A percentile compares a stretch with the other conserved stretches of the same genome.
phyloP scores from a whole-genome alignment of 2,329 filamentous ascomycete genomes.

The Pseudogymnoascus sp. region DNA sequence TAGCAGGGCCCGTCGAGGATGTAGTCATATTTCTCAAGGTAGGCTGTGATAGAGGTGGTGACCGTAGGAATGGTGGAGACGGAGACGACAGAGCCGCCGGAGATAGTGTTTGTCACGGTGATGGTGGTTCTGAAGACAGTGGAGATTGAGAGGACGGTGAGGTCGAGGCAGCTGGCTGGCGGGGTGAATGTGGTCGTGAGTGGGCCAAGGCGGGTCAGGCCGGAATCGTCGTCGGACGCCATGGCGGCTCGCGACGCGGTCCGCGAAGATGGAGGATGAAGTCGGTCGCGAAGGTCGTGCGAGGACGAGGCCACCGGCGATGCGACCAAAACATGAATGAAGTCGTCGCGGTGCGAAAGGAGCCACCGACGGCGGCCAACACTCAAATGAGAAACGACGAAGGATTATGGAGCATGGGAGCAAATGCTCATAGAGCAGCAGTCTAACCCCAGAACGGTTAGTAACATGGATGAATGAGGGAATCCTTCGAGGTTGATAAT shows the following conservation, averaged over 20 bases:
- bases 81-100: conserved; percentile 13
- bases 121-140: background rate
- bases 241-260: background rate
- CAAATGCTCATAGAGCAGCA: background rate
- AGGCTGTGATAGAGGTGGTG: background rate
- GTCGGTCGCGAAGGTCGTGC: background rate
- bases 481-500: background rate
- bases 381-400: background rate
- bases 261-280: background rate
- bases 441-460: background rate
- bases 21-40: background rate
- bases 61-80: conserved; percentile 13
- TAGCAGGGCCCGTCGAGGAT: background rate
- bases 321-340: background rate
- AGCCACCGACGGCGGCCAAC: background rate
- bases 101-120: conserved; percentile 15
- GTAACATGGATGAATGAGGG: background rate
- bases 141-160: conserved; percentile 10
- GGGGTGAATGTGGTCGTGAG: conserved; percentile 17
- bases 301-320: background rate
- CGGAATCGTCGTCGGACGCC: background rate
- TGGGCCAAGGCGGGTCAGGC: conserved; percentile 11
- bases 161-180: conserved; percentile 14
- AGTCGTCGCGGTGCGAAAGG: background rate
- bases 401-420: background rate